phyloP scores from a whole-genome alignment of 2,329 filamentous ascomycete genomes.

The Aureobasidium sp. region DNA sequence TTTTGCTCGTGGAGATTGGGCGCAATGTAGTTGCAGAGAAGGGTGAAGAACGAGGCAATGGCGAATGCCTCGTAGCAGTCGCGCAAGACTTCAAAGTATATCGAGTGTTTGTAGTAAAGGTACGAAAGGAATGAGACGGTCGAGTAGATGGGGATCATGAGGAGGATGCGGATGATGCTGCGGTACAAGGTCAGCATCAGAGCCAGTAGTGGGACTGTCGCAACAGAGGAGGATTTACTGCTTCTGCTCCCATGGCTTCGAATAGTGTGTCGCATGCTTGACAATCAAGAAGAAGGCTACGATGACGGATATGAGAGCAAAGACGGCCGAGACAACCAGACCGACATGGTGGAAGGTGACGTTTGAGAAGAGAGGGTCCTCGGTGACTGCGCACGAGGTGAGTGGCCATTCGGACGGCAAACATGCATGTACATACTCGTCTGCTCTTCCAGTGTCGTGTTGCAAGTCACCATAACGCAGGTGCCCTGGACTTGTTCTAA shows the following conservation, averaged over 20 bases:
- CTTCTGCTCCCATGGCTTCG: constrained; percentile 53
- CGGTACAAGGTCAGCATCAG: neutral
- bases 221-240: constrained; percentile 38
- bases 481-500: neutral
- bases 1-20: constrained; percentile 75
- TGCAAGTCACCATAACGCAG: constrained; percentile 34
- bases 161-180: constrained; percentile 78
- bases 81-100: constrained; percentile 74
- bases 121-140: constrained; percentile 67
- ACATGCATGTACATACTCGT: constrained; percentile 31
- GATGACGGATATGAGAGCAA: constrained; percentile 45
- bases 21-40: constrained; percentile 74
- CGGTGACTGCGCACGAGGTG: constrained; percentile 32
- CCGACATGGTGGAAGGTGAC: constrained; percentile 53
- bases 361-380: constrained; percentile 44
- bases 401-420: neutral
- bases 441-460: constrained; percentile 43
- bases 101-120: constrained; percentile 65
- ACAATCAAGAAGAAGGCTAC: constrained; percentile 50
- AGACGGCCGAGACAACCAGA: constrained; percentile 47
- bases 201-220: neutral
- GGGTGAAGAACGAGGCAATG: constrained; percentile 77
- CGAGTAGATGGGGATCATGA: constrained; percentile 80
- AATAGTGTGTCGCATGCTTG: constrained; percentile 54
- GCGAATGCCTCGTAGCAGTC: constrained; percentile 88